Evolutionary conservation across 805 yeast species (phyloP).

Genomic region (Yarrowia sp.): DNA sequence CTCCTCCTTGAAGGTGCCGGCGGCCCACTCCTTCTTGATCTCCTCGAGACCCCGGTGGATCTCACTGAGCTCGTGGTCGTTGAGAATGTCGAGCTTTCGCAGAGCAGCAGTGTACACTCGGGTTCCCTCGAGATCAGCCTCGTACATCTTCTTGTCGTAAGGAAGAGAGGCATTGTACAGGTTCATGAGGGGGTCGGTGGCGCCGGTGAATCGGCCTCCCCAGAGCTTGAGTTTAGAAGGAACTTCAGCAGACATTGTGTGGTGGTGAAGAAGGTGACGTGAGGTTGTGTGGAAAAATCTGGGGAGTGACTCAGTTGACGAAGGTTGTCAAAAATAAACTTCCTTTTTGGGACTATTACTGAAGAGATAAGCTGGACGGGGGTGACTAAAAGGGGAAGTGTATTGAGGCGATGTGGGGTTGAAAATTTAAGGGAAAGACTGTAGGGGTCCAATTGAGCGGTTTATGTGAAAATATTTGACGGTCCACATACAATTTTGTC

Average conservation of each 20-base stretch:
- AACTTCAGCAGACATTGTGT: slow-evolving; percentile 40
- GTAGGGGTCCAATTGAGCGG: no score
- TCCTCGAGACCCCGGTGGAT: slow-evolving; percentile 82
- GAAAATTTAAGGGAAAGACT: no score
- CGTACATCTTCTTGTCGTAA: slow-evolving; percentile 93
- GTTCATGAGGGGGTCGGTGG: slow-evolving; percentile 97
- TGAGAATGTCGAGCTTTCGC: slow-evolving; percentile 75
- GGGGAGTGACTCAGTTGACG: slow-evolving; percentile 34
- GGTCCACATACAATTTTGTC: no score
- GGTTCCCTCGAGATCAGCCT: slow-evolving; percentile 93
- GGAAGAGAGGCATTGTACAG: slow-evolving; percentile 96
- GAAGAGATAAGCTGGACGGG: slow-evolving; percentile 5
- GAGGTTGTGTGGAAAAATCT: slow-evolving; percentile 1
- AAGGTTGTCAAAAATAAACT: slow-evolving; percentile 19
- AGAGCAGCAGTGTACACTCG: slow-evolving; percentile 90
- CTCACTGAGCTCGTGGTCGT: slow-evolving; percentile 72
- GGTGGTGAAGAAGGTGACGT: background rate
- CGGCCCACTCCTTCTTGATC: slow-evolving; percentile 84
- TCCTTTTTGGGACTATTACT: background rate
- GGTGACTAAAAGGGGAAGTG: no score
- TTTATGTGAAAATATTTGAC: no score
- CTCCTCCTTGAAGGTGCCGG: slow-evolving; percentile 69
- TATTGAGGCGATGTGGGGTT: no score
- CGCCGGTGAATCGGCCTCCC: slow-evolving; percentile 98
- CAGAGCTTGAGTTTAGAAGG: slow-evolving; percentile 77